Evolutionary conservation across 441 rosid species (phyloP), one percentile per base, ranked within the genome.

Genomic region (Manihot esculenta): DNA sequence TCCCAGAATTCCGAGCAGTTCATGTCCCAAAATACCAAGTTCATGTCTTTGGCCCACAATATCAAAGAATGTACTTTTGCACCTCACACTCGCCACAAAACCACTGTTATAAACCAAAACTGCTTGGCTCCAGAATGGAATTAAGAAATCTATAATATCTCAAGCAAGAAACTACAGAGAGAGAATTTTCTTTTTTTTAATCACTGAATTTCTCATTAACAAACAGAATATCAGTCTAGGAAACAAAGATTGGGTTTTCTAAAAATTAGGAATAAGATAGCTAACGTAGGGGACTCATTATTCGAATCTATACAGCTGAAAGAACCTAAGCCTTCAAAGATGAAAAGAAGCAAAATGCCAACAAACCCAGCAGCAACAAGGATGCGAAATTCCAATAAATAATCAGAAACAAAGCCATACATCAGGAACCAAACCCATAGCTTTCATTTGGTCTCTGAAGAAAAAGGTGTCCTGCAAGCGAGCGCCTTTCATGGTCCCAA

Each of bases 371-470:
- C 41, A 33, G n/a, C 18, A 20, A 3, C 5, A 35, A 35, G 41
- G 7, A 35, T 35, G 41, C 51, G 49, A 10, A 53, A 48, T 24
- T 21, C 17, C 58, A 54, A 27, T 23, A 60, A n/a, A 21, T 26
- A 56, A 56, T 21, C 8, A 35, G 72, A 59, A 24, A 33, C 14
- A 27, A 57, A 38, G 64, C 20, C 85, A 72, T 87, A 89, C 98
- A 81, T 95, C 98, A 8, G 99, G 98, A 77, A 90, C 80, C 83
- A 93, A 88, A 53, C 98, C 99, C 88, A 82, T 86, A 61, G 91
- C 69, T 63, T 82, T 91, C 99, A 95, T 95, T 75, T 94, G 86
- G 69, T 91, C 94, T 35, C 87, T 84, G 80, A 93, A 95, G 74
- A 76, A 95, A 80, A 91, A 79, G 23, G 93, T 92, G 66, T 93